Base-by-base conservation (phyloP, 257 asterid genomes). In the Avicennia marina region DNA sequence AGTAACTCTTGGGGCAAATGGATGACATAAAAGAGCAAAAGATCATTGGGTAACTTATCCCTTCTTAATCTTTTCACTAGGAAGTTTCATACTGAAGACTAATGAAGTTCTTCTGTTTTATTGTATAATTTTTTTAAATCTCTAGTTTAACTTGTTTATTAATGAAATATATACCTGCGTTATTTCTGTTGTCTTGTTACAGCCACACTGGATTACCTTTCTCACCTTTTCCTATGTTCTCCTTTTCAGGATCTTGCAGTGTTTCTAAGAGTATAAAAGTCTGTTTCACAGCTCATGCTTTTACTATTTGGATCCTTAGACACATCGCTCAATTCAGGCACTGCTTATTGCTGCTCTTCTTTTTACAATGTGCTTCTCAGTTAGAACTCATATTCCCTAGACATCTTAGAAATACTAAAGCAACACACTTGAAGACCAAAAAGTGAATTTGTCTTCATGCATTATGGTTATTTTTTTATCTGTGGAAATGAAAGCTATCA, bases 241-340 rank as follows among this genome's bases (percentile, higher is more conserved):
- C n/a, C 9, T 62, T 51, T 62, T 51, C 53, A 38, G 53, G 43
- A 25, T 50, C 11, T 18, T 7, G 33, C 9, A 24, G 32, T 50
- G 59, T 52, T 39, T 50, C 44, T 27, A 39, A 24, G 62, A 34
- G 45, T 40, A 24, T 24, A 16, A 41, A 42, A 32, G 52, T 27
- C 44, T 41, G 22, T 42, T 41, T 19, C 60, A 20, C n/a, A 31
- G 31, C 21, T 40, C 53, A 3, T 44, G 53, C 67, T 62, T 16
- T 50, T 38, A 11, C 22, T 25, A 26, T 50, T 50, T 36, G 36
- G 32, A 19, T 2, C 15, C 5, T 20, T 34, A 39, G 34, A 33
- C 48, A 25, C 24, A 25, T 62, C 13, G 34, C 6, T 20, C 31
- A 27, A 16, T 0, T 16, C 49, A 48, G 59, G 24, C 39, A 25